Evolutionary conservation across 805 yeast genomes (phyloP), one percentile per base, ranked within the genome.

Genomic region (Saccharomycopsis sp.): DNA sequence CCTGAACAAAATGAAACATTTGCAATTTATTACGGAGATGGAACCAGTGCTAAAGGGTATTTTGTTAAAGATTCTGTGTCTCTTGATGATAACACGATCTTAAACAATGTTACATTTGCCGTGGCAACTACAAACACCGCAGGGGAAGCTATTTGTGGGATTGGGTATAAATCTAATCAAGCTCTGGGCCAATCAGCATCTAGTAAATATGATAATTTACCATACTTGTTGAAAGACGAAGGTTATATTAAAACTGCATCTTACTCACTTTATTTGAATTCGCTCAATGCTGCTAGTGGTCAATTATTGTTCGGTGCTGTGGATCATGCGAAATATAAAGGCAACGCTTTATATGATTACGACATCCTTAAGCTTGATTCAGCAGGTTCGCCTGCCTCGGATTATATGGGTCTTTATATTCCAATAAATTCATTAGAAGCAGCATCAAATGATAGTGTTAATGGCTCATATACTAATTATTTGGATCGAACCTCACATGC

Each of bases 251-350:
- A 16, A 3, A 40, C 20, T 16, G 40, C 40, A 16, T 7, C 37
- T 3, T 48, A 40, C 35, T 45, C 48, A n/a, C 9, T 48, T 4
- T 48, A 48, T 37, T 34, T 48, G 16, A 37, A 45, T 29, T 3
- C 37, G n/a, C 34, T 22, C 4, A 29, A 28, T n/a, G 40, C 45
- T 8, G 9, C 42, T 4, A 16, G 39, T 11, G 51, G 51, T 4
- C 36, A 26, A n/a, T 16, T 48, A 7, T 8, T 48, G 2, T 44
- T 48, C 28, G 51, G 51, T 5, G 50, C 43, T 19, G 22, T 41
- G 28, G 51, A 48, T 55, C 73, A 71, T 47, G 71, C 75, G 29
- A 81, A 81, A 61, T 79, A 73, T 58, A 41, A 59, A 0, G 86
- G 85, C 13, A 51, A 59, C 26, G 6, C 5, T 7, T 58, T 80